Conservation (phyloP, 1,139 yeast genomes). For the Saccharomyces pastorianus region DNA sequence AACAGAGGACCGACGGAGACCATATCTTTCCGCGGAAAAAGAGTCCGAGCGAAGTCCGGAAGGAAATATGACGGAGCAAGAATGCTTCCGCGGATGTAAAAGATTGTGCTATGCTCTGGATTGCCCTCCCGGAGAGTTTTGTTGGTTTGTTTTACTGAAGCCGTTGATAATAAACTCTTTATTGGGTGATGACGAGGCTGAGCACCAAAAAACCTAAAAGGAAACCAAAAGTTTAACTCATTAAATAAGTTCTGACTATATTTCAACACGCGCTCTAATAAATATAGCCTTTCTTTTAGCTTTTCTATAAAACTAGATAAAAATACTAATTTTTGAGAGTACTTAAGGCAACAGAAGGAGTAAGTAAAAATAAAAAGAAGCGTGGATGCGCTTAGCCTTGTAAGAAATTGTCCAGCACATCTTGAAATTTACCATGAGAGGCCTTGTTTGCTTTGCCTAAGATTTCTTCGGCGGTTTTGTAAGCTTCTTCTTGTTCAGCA, state of each 20-base stretch:
- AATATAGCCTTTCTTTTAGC: not conserved
- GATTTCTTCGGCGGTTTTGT: slow-evolving; percentile 57
- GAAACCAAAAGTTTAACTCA: not conserved
- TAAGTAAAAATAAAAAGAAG: not conserved
- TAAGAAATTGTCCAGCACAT: slow-evolving; percentile 39
- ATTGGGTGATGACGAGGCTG: not conserved
- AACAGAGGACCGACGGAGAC: not conserved
- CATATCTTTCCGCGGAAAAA: not conserved
- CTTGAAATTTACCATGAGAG: slow-evolving; percentile 64
- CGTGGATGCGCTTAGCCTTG: slow-evolving; percentile 6
- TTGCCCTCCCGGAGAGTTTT: not conserved
- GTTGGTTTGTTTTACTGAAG: not conserved
- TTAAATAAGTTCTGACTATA: not conserved
- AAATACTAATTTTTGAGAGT: not conserved
- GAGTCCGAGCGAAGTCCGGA: not conserved
- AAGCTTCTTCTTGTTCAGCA: slow-evolving; percentile 54
- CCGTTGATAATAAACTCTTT: not conserved
- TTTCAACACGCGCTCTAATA: not conserved
- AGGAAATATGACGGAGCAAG: not conserved
- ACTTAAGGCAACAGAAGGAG: not conserved
- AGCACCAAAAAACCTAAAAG: not conserved
- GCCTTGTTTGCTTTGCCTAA: slow-evolving; percentile 63
- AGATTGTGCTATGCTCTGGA: not conserved
- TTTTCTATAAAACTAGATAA: not conserved
- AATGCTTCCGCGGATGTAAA: not conserved